Evolutionary conservation across 2,329 filamentous ascomycete genomes (phyloP).

Genomic region (Calonectria pauciramosa): DNA sequence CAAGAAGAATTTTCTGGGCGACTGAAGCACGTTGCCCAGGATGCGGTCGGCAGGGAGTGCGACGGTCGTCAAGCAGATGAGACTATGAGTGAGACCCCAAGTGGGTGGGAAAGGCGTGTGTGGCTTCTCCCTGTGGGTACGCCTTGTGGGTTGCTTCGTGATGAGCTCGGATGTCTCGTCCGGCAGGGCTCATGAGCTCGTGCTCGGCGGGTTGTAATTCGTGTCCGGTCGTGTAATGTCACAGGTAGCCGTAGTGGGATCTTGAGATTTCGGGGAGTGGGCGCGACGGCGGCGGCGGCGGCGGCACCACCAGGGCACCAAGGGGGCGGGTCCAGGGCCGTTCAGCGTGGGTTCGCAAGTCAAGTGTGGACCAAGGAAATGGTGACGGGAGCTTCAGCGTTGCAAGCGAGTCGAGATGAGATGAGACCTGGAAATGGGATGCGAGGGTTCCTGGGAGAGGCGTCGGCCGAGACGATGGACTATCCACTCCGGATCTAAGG

Average conservation of each 20-base stretch:
- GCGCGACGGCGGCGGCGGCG: neutral
- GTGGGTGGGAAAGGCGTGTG: conserved; percentile 15
- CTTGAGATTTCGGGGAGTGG: conserved; percentile 6
- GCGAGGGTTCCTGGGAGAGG: neutral
- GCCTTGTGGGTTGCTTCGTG: conserved; percentile 26
- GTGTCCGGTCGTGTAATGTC: conserved; percentile 24
- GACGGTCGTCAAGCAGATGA: conserved; percentile 4
- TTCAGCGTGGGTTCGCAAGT: neutral
- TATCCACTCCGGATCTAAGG: neutral
- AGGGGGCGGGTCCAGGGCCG: conserved; percentile 12
- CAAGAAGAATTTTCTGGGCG: neutral
- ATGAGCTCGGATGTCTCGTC: conserved; percentile 27
- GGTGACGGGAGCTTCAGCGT: conserved; percentile 8
- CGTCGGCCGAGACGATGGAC: conserved; percentile 6
- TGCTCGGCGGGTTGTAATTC: conserved; percentile 20
- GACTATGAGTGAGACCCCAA: conserved; percentile 26
- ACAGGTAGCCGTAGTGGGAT: conserved; percentile 16
- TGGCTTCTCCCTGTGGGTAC: conserved; percentile 24
- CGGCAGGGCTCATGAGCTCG: conserved; percentile 25
- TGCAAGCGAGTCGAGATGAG: neutral
- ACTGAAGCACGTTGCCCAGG: conserved; percentile 1
- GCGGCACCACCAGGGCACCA: conserved; percentile 7
- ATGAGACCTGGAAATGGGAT: conserved; percentile 8
- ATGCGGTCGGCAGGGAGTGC: conserved; percentile 17
- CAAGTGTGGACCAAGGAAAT: conserved; percentile 13